Conservation (phyloP, 306 rosid genomes). For the Dalbergia cochinchinensis region DNA sequence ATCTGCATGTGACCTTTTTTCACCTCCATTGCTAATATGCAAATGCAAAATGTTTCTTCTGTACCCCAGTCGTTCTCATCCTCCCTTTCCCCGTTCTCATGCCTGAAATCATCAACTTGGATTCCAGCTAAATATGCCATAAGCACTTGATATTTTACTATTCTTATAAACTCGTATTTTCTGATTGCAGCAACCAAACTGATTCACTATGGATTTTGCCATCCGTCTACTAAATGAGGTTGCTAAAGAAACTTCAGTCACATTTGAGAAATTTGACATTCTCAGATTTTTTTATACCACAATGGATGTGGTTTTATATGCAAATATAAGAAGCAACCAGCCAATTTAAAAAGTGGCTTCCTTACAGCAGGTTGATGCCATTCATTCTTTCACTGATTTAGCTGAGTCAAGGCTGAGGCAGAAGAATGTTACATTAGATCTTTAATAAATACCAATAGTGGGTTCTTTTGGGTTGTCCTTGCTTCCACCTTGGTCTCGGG, state of each 20-base stretch:
- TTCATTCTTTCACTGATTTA: constrained; percentile 34
- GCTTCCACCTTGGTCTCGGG: constrained; percentile 46
- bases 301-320: constrained; percentile 15
- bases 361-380: constrained; percentile 25
- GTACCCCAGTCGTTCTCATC: background rate
- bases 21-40: background rate
- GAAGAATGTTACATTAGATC: constrained; percentile 42
- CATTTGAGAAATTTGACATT: constrained; percentile 38
- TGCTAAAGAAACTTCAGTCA: constrained; percentile 49
- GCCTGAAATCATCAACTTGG: background rate
- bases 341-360: constrained; percentile 44
- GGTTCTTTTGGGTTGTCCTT: constrained; percentile 36
- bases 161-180: constrained; percentile 34
- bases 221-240: constrained; percentile 43
- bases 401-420: constrained; percentile 51
- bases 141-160: constrained; percentile 20
- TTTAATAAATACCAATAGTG: constrained; percentile 35
- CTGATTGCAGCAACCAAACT: constrained; percentile 65
- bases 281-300: constrained; percentile 16
- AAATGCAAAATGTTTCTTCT: background rate
- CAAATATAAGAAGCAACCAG: constrained; percentile 45
- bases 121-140: background rate
- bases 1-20: constrained; percentile 6
- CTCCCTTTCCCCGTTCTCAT: background rate
- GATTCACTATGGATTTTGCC: constrained; percentile 41